Evolutionary conservation across 2,329 filamentous ascomycete species (phyloP).

Genomic region (Ophiostoma piceae): DNA sequence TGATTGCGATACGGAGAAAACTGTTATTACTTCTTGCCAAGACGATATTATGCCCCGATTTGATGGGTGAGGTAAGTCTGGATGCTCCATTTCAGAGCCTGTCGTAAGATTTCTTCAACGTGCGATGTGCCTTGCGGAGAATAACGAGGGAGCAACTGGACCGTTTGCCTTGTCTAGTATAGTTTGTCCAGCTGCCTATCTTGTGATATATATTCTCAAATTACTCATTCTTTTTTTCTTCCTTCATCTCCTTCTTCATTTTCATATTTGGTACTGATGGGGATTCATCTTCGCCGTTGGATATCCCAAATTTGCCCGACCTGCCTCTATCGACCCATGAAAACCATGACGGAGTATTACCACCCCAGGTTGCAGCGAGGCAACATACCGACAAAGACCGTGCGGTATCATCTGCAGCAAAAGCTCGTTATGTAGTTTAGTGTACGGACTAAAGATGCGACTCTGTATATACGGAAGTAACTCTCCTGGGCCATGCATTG

Average conservation of each 20-base stretch:
- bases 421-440: background rate
- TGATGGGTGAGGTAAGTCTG: background rate
- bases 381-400: background rate
- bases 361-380: background rate
- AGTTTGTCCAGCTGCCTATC: background rate
- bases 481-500: background rate
- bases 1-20: background rate
- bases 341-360: constrained; percentile 4
- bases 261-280: background rate
- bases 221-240: background rate
- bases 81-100: background rate
- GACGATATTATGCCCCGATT: background rate
- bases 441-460: background rate
- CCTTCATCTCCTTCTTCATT: background rate
- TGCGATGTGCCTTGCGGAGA: background rate
- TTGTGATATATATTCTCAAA: background rate
- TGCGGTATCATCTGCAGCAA: constrained; percentile 1
- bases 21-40: background rate
- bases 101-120: background rate
- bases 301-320: background rate
- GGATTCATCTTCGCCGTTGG: background rate
- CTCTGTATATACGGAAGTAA: background rate
- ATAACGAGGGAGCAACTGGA: background rate
- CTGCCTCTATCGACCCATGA: background rate
- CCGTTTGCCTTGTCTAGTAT: background rate